Evolutionary conservation across 2,329 filamentous ascomycete species (phyloP).

Genomic region (Aspergillus intermedius): DNA sequence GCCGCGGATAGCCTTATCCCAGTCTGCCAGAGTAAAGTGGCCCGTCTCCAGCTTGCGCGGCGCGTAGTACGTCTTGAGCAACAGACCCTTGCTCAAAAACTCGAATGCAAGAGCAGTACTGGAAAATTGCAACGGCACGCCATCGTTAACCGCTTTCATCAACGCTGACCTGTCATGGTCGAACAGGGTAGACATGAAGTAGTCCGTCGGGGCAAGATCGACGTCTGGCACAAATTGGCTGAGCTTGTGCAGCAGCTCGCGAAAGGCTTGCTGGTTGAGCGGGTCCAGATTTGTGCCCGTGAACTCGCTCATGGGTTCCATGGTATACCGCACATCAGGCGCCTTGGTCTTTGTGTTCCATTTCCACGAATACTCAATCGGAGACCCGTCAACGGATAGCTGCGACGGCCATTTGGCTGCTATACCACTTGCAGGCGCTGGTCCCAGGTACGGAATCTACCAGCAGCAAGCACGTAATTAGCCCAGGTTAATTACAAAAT

Average conservation of each 20-base stretch:
- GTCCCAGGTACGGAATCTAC: neutral
- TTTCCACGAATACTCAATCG: conserved; percentile 15
- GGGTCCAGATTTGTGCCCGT: neutral
- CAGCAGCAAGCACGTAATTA: no score
- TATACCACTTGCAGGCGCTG: neutral
- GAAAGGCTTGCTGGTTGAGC: neutral
- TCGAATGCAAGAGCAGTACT: neutral
- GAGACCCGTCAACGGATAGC: conserved; percentile 7
- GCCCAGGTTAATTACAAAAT: neutral
- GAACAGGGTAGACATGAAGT: neutral
- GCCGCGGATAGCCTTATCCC: neutral
- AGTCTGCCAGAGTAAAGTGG: neutral
- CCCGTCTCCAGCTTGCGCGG: neutral
- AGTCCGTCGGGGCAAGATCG: neutral
- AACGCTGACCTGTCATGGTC: neutral
- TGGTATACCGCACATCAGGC: conserved; percentile 14
- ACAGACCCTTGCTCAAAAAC: neutral
- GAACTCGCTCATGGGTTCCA: conserved; percentile 2
- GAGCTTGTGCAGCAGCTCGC: neutral
- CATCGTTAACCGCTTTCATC: neutral
- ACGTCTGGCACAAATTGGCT: neutral
- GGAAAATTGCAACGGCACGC: neutral
- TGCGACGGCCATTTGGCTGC: conserved; percentile 1
- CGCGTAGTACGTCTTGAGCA: neutral
- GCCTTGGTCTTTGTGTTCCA: conserved; percentile 7